Evolutionary conservation across 139 green algal genomes (phyloP).

Genomic region (Mesostigma viride): DNA sequence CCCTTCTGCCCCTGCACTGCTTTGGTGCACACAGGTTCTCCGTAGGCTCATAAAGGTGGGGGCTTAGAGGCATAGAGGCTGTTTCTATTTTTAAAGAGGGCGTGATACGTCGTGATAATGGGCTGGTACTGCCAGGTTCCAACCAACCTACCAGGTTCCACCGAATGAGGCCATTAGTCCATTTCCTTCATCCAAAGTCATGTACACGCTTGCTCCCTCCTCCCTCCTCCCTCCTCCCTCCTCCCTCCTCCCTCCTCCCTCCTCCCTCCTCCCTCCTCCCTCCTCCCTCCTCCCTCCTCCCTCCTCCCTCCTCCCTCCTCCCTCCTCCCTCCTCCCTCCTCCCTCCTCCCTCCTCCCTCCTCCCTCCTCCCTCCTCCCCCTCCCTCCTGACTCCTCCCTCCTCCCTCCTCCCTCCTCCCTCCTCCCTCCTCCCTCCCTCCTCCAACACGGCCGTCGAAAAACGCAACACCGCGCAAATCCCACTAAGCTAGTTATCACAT

Average conservation of each 20-base stretch:
- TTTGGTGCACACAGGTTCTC: no score
- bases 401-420: neutral
- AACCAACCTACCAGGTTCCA: no score
- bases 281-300: neutral
- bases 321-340: neutral
- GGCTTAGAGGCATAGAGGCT: no score
- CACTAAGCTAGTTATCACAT: no score
- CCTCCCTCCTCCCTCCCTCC: neutral
- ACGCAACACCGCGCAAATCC: no score
- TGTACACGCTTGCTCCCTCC: neutral
- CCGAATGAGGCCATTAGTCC: no score
- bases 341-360: neutral
- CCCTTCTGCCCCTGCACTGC: no score
- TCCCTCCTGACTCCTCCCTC: neutral
- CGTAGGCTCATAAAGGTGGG: no score
- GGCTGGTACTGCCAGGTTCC: no score
- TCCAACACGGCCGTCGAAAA: no score
- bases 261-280: neutral
- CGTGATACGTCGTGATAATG: no score
- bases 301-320: neutral
- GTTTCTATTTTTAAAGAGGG: no score
- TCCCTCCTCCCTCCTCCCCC: neutral
- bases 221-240: conserved; percentile 3
- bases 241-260: neutral
- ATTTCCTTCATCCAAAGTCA: neutral